Base-by-base conservation (phyloP, 768 basidiomycete genomes). In the Harrya chromipes region DNA sequence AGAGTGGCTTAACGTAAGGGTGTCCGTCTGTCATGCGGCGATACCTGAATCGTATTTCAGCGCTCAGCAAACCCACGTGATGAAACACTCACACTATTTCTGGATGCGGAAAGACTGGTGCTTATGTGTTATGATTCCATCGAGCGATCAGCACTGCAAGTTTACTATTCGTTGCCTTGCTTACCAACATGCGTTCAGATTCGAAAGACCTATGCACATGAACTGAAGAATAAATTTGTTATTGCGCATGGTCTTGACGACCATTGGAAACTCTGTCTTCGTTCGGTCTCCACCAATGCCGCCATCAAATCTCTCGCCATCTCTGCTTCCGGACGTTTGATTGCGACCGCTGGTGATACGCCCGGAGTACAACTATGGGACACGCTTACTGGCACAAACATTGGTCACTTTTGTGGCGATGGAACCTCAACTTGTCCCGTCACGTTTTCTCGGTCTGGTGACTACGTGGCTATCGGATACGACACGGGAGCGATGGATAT, bases 311-410 rank as follows among this genome's bases (percentile, higher is more conserved):
- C 56, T 23, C 55, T 61, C 26, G 51, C 47, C 17, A 47, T 54
- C 39, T 59, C 53, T 53, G 20, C 51, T 46, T 55, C 56, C 36
- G 60, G 60, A 12, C 44, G 45, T 10, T 35, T 53, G 33, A 54
- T 58, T 23, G 60, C 59, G 8, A 55, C 60, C 6, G 57, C 52
- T 24, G 53, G 53, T 35, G 50, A 39, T 14, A 24, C 21, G 11
- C 87, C 90, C 56, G 56, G 56, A 34, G 57, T 61, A 29, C 57
- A 58, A 20, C n/a, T 61, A 19, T 61, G 60, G 60, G 57, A 60
- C 29, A 24, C 20, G 26, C 39, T 56, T 27, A 59, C 48, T 19
- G 58, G 58, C 3, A 50, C 13, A 1, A 60, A 53, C 26, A 39
- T 36, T 19, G 58, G 59, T 24, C 50, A 60, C 27, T 45, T 59